These are phyloP conservation scores for Lactarius quietus DNA, from an alignment of 768 basidiomycete genomes.

Conservation along the genomic window DNA sequence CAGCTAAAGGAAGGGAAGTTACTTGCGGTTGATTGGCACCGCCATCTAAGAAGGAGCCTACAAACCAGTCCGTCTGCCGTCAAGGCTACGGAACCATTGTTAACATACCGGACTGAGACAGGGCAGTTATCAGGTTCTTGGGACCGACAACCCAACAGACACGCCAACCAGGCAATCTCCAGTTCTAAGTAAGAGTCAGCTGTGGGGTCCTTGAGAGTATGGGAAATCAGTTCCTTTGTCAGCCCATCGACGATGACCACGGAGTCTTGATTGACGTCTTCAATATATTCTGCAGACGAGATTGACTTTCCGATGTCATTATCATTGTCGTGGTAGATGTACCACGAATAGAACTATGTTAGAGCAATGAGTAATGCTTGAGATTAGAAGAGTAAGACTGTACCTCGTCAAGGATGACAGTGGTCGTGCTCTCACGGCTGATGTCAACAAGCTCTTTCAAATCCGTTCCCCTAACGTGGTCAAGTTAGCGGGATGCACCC, in stretches of 20 bases:
- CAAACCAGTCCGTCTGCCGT: neutral
- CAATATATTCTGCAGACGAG: slow-evolving; percentile 78
- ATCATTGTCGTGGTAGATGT: slow-evolving; percentile 80
- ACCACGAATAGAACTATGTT: slow-evolving; percentile 88
- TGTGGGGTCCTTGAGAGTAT: slow-evolving; percentile 4
- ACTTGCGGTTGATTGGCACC: slow-evolving; percentile 90
- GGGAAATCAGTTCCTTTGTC: slow-evolving; percentile 62
- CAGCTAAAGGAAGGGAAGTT: neutral
- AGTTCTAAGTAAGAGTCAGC: slow-evolving; percentile 57
- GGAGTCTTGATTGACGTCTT: slow-evolving; percentile 85
- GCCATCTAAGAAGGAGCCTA: slow-evolving; percentile 88
- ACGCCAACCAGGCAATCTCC: slow-evolving; percentile 93
- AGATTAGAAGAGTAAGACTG: slow-evolving; percentile 6
- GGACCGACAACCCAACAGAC: slow-evolving; percentile 93
- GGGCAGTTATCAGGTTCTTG: slow-evolving; percentile 80
- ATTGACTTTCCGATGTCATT: slow-evolving; percentile 72
- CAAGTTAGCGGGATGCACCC: neutral
- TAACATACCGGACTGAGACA: slow-evolving; percentile 76
- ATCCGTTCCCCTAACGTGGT: slow-evolving; percentile 59
- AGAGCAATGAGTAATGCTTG: slow-evolving; percentile 5
- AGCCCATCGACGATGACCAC: slow-evolving; percentile 87
- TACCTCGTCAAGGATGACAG: slow-evolving; percentile 82
- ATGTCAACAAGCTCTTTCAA: slow-evolving; percentile 75
- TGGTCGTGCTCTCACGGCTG: slow-evolving; percentile 66
- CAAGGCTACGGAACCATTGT: neutral